A percentile compares a stretch with the other conserved stretches of the same genome.
phyloP scores from a whole-genome alignment of 345 rosid genomes.

The Rhizophora apiculata region DNA sequence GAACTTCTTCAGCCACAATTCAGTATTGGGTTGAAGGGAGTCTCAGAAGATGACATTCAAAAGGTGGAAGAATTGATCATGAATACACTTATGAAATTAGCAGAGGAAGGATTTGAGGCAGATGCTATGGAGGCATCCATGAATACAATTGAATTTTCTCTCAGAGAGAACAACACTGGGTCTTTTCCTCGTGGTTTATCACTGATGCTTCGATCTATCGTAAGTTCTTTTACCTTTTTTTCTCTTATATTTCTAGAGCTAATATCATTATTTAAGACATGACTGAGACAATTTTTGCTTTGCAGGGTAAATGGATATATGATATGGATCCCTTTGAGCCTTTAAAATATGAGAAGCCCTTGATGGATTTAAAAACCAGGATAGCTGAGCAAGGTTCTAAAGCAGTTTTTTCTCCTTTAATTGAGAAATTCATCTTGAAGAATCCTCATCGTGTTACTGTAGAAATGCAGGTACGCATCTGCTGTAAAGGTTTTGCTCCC shows the following conservation, averaged over 20 bases:
- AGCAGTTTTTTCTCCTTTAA: constrained; percentile 90
- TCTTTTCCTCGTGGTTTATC: constrained; percentile 99
- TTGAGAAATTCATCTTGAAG: constrained; percentile 78
- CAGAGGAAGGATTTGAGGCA: constrained; percentile 83
- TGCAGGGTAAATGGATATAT: constrained; percentile 94
- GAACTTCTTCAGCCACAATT: constrained; percentile 97
- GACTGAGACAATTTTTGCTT: constrained; percentile 24
- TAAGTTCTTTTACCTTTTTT: constrained; percentile 27
- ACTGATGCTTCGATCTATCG: constrained; percentile 88
- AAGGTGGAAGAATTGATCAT: constrained; percentile 78
- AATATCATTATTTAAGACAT: neutral
- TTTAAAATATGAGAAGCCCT: constrained; percentile 80
- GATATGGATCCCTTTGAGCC: constrained; percentile 98
- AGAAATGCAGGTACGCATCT: constrained; percentile 76
- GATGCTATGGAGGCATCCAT: constrained; percentile 97
- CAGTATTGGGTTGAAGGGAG: constrained; percentile 88
- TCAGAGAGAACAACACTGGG: constrained; percentile 93
- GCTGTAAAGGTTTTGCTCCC: constrained; percentile 8
- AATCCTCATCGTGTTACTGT: constrained; percentile 83
- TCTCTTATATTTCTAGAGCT: neutral
- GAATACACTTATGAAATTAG: constrained; percentile 62
- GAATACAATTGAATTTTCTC: constrained; percentile 97
- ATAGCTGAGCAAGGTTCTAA: constrained; percentile 83
- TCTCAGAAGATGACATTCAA: constrained; percentile 64
- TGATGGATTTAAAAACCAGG: constrained; percentile 69